These are phyloP conservation scores for Apiospora sp. DNA, from an alignment of 2,329 filamentous ascomycete species.

Conservation along the genomic window DNA sequence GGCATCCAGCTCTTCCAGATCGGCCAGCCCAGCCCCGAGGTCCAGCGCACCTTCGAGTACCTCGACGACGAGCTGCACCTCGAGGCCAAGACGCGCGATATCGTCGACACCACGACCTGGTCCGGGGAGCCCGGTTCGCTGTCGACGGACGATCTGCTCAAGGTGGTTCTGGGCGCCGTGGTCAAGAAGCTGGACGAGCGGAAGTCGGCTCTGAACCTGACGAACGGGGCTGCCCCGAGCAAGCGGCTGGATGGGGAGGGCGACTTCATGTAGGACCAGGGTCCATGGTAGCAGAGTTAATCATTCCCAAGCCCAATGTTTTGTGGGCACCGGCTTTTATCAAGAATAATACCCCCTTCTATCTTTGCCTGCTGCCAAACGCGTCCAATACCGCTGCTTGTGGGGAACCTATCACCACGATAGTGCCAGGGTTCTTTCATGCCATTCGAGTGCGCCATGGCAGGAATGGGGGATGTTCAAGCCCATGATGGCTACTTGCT, in stretches of 20 bases:
- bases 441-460: no score
- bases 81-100: conserved; percentile 72
- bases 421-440: no score
- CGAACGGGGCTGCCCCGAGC: background rate
- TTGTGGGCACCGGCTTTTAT: no score
- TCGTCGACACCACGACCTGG: conserved; percentile 90
- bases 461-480: no score
- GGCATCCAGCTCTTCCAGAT: conserved; percentile 98
- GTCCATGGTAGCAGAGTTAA: background rate
- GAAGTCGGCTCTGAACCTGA: conserved; percentile 5
- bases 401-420: no score
- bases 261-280: background rate
- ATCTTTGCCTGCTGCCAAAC: no score
- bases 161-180: conserved; percentile 82
- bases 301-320: background rate
- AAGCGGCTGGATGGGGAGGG: conserved; percentile 6
- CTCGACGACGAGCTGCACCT: conserved; percentile 75
- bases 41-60: conserved; percentile 65
- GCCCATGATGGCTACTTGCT: no score
- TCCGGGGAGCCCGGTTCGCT: conserved; percentile 68
- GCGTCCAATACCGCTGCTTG: no score
- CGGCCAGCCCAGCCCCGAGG: conserved; percentile 73
- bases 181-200: conserved; percentile 68
- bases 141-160: conserved; percentile 77
- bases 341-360: no score